Evolutionary conservation across 306 rosid genomes (phyloP).

Genomic region (Fagus sylvatica): DNA sequence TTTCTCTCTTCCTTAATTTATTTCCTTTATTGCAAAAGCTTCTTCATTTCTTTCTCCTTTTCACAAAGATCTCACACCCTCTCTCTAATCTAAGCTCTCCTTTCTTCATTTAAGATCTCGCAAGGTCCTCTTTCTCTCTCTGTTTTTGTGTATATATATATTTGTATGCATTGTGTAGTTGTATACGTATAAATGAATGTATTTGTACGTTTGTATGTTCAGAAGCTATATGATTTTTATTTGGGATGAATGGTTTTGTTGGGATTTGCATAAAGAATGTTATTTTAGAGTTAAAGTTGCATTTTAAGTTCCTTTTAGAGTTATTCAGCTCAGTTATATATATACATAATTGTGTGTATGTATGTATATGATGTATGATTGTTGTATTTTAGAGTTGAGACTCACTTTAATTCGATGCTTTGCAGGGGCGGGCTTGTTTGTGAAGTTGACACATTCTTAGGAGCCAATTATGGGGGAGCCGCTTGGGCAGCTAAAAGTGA

Average conservation of each 20-base stretch:
- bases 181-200: neutral
- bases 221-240: neutral
- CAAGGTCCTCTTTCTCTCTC: neutral
- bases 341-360: too few relatives aligned
- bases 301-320: neutral
- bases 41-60: neutral
- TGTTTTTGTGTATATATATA: neutral
- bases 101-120: neutral
- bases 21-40: neutral
- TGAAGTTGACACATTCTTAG: constrained; percentile 11
- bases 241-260: neutral
- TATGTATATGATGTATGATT: neutral
- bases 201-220: neutral
- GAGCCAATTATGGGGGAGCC: constrained; percentile 58
- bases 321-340: neutral
- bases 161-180: neutral
- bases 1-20: constrained; percentile 5
- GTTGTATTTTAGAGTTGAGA: neutral
- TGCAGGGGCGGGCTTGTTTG: constrained; percentile 9
- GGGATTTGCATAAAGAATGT: neutral
- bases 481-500: constrained; percentile 69
- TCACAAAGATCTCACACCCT: neutral
- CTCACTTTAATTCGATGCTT: constrained; percentile 6
- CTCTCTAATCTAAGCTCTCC: neutral
- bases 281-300: neutral